phyloP scores from a whole-genome alignment of 2,329 filamentous ascomycete species.

The Fusarium oxysporum region DNA sequence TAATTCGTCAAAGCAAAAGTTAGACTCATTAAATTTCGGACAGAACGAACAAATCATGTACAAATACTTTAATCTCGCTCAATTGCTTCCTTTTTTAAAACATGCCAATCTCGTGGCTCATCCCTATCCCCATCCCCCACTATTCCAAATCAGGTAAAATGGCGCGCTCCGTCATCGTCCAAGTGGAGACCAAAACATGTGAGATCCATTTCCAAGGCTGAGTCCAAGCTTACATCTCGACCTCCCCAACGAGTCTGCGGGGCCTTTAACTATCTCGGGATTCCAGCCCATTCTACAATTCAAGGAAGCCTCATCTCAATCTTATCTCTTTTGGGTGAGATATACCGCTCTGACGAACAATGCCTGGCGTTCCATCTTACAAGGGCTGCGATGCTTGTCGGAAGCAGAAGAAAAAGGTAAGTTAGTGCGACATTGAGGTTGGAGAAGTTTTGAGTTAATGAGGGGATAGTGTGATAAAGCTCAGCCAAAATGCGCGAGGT shows the following conservation, averaged over 20 bases:
- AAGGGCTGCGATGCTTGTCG: constrained; percentile 63
- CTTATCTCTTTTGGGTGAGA: constrained; percentile 38
- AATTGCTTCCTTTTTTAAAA: background rate
- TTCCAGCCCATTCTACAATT: background rate
- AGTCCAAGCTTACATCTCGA: constrained; percentile 2
- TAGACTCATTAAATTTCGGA: background rate
- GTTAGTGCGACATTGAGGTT: background rate
- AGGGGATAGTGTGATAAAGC: constrained; percentile 58
- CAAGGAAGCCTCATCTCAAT: background rate
- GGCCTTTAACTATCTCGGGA: constrained; percentile 20
- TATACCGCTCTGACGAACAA: constrained; percentile 48
- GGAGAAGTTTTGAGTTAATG: background rate
- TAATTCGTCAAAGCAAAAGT: constrained; percentile 9
- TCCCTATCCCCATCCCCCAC: background rate
- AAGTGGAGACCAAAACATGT: background rate
- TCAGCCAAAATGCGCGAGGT: constrained; percentile 58
- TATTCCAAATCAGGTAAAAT: constrained; percentile 28
- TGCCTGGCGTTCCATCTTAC: constrained; percentile 64
- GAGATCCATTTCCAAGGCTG: constrained; percentile 9
- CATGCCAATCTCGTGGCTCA: background rate
- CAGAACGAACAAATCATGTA: background rate
- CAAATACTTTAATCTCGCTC: background rate
- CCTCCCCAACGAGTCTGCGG: constrained; percentile 13
- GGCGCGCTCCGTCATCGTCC: constrained; percentile 22
- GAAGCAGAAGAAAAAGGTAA: constrained; percentile 65